Conservation (phyloP, 345 rosid species). For the Arabis hirsuta region DNA sequence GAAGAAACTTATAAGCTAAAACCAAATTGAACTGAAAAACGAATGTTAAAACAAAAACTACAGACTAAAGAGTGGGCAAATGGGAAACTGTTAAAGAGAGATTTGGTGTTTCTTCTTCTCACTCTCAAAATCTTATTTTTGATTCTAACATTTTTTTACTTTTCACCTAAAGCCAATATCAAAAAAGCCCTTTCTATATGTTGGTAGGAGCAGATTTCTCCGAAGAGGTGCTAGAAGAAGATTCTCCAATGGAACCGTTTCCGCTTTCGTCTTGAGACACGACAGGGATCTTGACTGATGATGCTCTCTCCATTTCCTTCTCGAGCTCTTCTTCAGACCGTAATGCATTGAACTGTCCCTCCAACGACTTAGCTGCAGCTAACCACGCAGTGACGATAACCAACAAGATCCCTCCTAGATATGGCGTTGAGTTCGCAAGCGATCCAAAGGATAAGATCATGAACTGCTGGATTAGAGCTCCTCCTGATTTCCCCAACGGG, state of each 20-base stretch:
- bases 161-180: slow-evolving; percentile 1
- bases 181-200: slow-evolving; percentile 9
- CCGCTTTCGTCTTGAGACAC: slow-evolving; percentile 57
- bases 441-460: slow-evolving; percentile 96
- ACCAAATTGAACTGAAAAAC: slow-evolving; percentile 8
- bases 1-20: not conserved
- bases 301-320: slow-evolving; percentile 90
- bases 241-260: slow-evolving; percentile 48
- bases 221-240: slow-evolving; percentile 24
- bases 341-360: slow-evolving; percentile 73
- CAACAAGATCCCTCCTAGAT: slow-evolving; percentile 77
- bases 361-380: slow-evolving; percentile 85
- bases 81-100: slow-evolving; percentile 27
- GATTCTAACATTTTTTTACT: not conserved
- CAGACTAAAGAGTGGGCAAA: slow-evolving; percentile 14
- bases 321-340: slow-evolving; percentile 91
- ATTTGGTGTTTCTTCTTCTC: slow-evolving; percentile 4
- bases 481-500: slow-evolving; percentile 95
- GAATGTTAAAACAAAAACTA: slow-evolving; percentile 24
- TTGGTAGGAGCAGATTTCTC: slow-evolving; percentile 41
- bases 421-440: slow-evolving; percentile 91
- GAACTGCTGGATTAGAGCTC: slow-evolving; percentile 94
- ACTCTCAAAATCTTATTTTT: slow-evolving; percentile 29
- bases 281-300: slow-evolving; percentile 66
- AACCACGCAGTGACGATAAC: slow-evolving; percentile 86